Evolutionary conservation across 805 yeast genomes (phyloP).

Genomic region (Metschnikowia kunwiensis): DNA sequence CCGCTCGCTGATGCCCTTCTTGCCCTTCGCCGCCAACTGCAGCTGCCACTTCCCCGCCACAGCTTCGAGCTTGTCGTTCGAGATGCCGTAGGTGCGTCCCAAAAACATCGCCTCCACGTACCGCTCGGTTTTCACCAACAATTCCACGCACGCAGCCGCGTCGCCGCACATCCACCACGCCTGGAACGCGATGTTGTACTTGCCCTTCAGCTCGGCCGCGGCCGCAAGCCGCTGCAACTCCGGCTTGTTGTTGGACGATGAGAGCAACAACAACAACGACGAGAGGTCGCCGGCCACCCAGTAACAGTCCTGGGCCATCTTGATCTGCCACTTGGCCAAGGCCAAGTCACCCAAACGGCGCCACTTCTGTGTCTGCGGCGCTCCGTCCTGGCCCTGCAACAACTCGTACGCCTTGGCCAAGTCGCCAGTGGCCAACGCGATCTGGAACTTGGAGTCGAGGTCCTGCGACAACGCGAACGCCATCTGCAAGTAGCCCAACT

Average conservation of each 20-base stretch:
- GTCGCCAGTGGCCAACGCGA: conserved; percentile 75
- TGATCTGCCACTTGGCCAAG: conserved; percentile 71
- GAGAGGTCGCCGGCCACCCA: conserved; percentile 77
- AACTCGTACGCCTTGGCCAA: conserved; percentile 65
- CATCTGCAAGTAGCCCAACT: conserved; percentile 81
- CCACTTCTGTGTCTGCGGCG: conserved; percentile 67
- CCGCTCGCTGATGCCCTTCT: conserved; percentile 59
- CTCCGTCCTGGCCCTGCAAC: conserved; percentile 36
- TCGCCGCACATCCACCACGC: conserved; percentile 87
- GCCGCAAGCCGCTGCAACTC: conserved; percentile 64
- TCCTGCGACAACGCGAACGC: conserved; percentile 84
- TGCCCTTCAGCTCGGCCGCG: conserved; percentile 67
- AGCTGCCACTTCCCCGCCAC: conserved; percentile 68
- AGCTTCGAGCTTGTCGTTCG: conserved; percentile 39
- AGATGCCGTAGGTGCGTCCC: conserved; percentile 62
- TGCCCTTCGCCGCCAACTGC: conserved; percentile 48
- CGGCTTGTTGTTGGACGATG: conserved; percentile 69
- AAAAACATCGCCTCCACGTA: conserved; percentile 83
- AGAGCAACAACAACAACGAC: conserved; percentile 74
- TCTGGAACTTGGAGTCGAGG: conserved; percentile 85
- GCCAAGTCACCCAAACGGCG: conserved; percentile 87
- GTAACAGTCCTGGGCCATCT: conserved; percentile 76
- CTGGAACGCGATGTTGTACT: conserved; percentile 86
- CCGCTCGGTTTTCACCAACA: conserved; percentile 67
- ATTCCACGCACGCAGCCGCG: conserved; percentile 54